Evolutionary conservation across 2,329 filamentous ascomycete species (phyloP), one percentile per base, ranked within the genome.

Genomic region (Teratosphaeria gauchensis): DNA sequence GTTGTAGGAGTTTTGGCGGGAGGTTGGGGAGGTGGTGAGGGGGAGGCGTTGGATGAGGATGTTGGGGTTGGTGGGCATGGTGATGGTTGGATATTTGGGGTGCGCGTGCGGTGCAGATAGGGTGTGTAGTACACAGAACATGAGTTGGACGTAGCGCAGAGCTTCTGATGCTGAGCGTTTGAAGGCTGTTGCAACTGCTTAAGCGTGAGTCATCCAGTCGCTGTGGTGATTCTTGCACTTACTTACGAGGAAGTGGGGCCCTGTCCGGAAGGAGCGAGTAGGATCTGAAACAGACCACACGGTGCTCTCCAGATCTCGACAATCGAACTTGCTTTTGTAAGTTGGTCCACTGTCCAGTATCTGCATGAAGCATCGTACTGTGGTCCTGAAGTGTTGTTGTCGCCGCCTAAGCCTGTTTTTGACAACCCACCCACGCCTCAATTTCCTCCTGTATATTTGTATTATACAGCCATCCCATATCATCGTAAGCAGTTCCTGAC

Each of bases 401-500:
- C 12, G 19, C 42, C 19, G 42, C 42, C n/a, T n/a, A 48, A 21
- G 4, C n/a, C 2, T 48, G 2, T 24, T 21, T 7, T 19, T 19
- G 6, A 48, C 9, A 2, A 4, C 60, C 16, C 1, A 61, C 19
- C 63, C 63, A 66, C 4, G 52, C 42, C n/a, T 61, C 51, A 14
- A 66, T 59, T 3, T 61, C 59, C 51, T 59, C 52, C 16, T 66
- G 60, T 11, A 65, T 56, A 21, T 60, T 32, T 6, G 59, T 57
- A 51, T 33, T 21, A 46, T 61, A 65, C 28, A 67, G 54, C 64
- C 65, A 66, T 12, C 48, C 24, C 52, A 60, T 62, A 42, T 67
- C 64, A n/a, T 66, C 59, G 4, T 52, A 58, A 33, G 60, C 55
- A 28, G 24, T 9, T 30, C 42, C 56, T 24, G 55, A 57, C 30